These are phyloP conservation scores for Penicillium corylophilum DNA, from an alignment of 2,329 filamentous ascomycete genomes.

Conservation along the genomic window DNA sequence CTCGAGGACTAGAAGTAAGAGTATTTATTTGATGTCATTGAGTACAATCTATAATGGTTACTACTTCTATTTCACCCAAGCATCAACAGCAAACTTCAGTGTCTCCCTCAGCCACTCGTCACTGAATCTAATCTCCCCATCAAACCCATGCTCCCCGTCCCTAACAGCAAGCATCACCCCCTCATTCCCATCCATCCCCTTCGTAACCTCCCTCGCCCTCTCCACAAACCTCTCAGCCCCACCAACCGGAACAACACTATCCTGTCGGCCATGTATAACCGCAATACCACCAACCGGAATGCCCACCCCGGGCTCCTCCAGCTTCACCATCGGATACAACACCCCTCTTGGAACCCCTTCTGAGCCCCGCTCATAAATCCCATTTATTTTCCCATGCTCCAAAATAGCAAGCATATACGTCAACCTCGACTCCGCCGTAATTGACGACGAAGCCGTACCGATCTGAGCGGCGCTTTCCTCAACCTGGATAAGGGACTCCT, in stretches of 20 bases:
- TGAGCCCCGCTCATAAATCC: slow-evolving; percentile 21
- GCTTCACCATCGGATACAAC: slow-evolving; percentile 29
- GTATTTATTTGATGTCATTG: too few species aligned
- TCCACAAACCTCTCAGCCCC: slow-evolving; percentile 30
- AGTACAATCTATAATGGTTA: too few species aligned
- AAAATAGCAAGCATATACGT: slow-evolving; percentile 20
- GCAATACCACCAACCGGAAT: slow-evolving; percentile 32
- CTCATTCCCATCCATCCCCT: slow-evolving; percentile 22
- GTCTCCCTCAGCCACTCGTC: slow-evolving; percentile 32
- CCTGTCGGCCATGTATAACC: slow-evolving; percentile 37
- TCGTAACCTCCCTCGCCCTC: slow-evolving; percentile 22
- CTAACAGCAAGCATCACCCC: slow-evolving; percentile 25
- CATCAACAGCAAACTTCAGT: slow-evolving; percentile 22
- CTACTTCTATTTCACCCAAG: slow-evolving; percentile 24
- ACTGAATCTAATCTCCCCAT: slow-evolving; percentile 20
- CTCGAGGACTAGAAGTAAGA: too few species aligned
- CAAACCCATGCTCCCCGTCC: slow-evolving; percentile 42
- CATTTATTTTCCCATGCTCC: slow-evolving; percentile 13
- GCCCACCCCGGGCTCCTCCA: slow-evolving; percentile 24
- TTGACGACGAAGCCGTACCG: slow-evolving; percentile 17
- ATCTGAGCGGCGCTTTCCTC: slow-evolving; percentile 1
- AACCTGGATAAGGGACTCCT: slow-evolving; percentile 16
- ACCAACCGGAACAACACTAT: slow-evolving; percentile 31
- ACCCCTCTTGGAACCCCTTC: slow-evolving; percentile 12
- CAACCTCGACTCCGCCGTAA: slow-evolving; percentile 7